Conservation (phyloP, 805 yeast genomes). For the Saturnispora kantuleensis region DNA sequence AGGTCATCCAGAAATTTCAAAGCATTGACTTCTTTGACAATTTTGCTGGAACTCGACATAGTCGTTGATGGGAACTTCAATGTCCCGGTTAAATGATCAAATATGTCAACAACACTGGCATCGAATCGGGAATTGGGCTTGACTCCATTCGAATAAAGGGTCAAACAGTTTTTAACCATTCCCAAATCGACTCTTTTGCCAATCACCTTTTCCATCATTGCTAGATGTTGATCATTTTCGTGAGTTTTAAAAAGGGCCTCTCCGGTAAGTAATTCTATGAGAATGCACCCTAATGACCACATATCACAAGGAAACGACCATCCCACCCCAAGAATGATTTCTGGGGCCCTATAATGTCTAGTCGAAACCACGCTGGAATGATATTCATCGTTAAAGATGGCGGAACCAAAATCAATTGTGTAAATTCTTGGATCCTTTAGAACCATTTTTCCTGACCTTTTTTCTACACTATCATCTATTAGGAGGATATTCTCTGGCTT, state of each 20-base stretch:
- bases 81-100: conserved; percentile 23
- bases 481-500: conserved; percentile 91
- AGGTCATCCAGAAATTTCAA: conserved; percentile 21
- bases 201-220: conserved; percentile 81
- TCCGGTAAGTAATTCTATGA: conserved; percentile 87
- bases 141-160: conserved; percentile 12
- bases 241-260: conserved; percentile 92
- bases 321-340: conserved; percentile 85
- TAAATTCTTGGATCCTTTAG: conserved; percentile 74
- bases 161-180: conserved; percentile 26
- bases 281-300: conserved; percentile 94
- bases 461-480: conserved; percentile 38
- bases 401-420: conserved; percentile 95
- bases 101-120: conserved; percentile 22
- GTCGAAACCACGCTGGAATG: conserved; percentile 91
- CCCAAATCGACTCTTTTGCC: conserved; percentile 40
- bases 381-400: conserved; percentile 87
- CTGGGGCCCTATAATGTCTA: conserved; percentile 95
- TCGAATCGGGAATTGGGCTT: conserved; percentile 15
- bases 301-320: conserved; percentile 97
- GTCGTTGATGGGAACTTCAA: conserved; percentile 26
- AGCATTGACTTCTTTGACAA: conserved; percentile 29
- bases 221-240: conserved; percentile 88
- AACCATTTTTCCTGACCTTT: conserved; percentile 33
- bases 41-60: conserved; percentile 26